Percentiles rank a stretch among this genome's conserved stretches.
Evolutionary conservation across 768 basidiomycete species (phyloP).

Genomic region (Flagelloscypha sp.): DNA sequence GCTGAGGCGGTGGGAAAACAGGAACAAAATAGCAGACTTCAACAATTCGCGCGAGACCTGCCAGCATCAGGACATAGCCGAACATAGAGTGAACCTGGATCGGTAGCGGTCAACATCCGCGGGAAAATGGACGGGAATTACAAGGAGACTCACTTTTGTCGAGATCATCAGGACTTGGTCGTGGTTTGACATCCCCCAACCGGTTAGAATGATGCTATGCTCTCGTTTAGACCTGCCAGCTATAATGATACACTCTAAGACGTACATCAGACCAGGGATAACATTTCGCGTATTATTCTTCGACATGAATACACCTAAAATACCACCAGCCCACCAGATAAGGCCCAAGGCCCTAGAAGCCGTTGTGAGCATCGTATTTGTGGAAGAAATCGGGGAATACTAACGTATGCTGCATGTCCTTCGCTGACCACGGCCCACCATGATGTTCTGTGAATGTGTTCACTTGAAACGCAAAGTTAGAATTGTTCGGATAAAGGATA

Average conservation of each 20-base stretch:
- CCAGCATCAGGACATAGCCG: constrained; percentile 79
- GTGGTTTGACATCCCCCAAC: constrained; percentile 92
- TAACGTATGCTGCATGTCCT: constrained; percentile 93
- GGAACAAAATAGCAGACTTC: constrained; percentile 75
- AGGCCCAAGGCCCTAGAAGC: constrained; percentile 56
- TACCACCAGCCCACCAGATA: constrained; percentile 87
- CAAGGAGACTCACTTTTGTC: constrained; percentile 46
- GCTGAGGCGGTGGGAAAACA: constrained; percentile 21
- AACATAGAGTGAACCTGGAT: constrained; percentile 75
- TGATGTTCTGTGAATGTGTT: constrained; percentile 94
- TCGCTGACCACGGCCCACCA: constrained; percentile 72
- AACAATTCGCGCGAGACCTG: constrained; percentile 69
- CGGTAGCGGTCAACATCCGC: constrained; percentile 2
- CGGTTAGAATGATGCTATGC: constrained; percentile 75
- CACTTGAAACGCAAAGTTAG: constrained; percentile 32
- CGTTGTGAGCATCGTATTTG: constrained; percentile 1
- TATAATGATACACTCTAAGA: constrained; percentile 1
- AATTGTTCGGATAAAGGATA: background rate
- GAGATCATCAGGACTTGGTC: constrained; percentile 79
- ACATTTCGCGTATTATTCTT: constrained; percentile 77
- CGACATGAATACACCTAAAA: constrained; percentile 78
- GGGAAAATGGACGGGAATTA: background rate
- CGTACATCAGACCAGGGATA: constrained; percentile 75
- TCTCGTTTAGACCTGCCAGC: background rate
- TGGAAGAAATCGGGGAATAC: constrained; percentile 19